Evolutionary conservation across 1,284 basidiomycete species (phyloP).

Genomic region (Meira miltonrushii): DNA sequence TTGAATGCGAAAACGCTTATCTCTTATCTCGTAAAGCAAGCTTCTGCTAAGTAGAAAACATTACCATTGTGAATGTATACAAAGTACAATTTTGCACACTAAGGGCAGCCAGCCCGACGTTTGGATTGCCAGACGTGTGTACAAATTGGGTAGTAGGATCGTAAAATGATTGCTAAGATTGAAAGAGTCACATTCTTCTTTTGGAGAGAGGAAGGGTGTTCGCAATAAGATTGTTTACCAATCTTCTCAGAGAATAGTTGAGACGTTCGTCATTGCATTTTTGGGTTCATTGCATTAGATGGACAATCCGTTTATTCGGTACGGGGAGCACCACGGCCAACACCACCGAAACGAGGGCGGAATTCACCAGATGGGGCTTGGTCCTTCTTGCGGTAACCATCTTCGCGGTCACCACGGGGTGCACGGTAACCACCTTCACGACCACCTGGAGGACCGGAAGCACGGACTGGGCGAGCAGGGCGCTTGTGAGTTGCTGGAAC

Average conservation of each 20-base stretch:
- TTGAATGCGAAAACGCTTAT: no score
- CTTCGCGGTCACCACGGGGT: slow-evolving; percentile 44
- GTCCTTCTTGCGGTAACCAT: slow-evolving; percentile 52
- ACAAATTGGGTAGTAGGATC: neutral
- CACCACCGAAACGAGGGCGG: slow-evolving; percentile 51
- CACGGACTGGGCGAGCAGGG: slow-evolving; percentile 47
- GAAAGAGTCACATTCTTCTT: neutral
- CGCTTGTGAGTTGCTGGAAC: slow-evolving; percentile 53
- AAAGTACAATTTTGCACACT: neutral
- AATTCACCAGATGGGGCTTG: slow-evolving; percentile 47
- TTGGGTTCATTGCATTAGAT: neutral
- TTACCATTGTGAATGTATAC: no score
- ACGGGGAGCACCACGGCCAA: slow-evolving; percentile 38
- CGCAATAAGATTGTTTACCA: neutral
- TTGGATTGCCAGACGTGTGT: slow-evolving; percentile 1
- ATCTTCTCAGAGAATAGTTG: no score
- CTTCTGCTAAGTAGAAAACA: no score
- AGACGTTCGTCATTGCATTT: no score
- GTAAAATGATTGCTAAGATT: neutral
- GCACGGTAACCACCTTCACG: slow-evolving; percentile 43
- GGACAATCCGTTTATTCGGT: slow-evolving; percentile 5
- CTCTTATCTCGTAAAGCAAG: no score
- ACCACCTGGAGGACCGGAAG: slow-evolving; percentile 22
- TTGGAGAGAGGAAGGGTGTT: neutral
- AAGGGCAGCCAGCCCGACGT: slow-evolving; percentile 12